These are phyloP conservation scores for Escovopsis sp. DNA, from an alignment of 2,329 filamentous ascomycete genomes.

Conservation along the genomic window DNA sequence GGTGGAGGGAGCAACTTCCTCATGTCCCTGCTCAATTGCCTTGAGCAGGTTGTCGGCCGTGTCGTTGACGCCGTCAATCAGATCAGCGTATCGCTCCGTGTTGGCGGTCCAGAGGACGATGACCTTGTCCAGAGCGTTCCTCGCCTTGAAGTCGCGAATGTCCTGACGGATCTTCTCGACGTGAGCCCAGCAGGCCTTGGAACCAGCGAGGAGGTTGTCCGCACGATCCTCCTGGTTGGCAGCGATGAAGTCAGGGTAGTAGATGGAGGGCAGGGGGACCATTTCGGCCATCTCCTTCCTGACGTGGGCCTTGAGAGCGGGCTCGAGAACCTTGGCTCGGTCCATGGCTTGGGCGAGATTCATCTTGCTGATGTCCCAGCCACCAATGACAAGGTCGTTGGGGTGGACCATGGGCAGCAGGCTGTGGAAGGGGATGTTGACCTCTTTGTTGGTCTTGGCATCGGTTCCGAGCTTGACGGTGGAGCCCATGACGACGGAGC, in stretches of 20 bases:
- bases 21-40: conserved; percentile 73
- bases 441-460: conserved; percentile 65
- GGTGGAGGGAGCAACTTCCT: conserved; percentile 87
- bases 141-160: conserved; percentile 84
- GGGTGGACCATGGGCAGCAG: conserved; percentile 94
- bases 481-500: conserved; percentile 91
- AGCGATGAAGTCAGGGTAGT: conserved; percentile 99
- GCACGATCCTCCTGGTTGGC: conserved; percentile 95
- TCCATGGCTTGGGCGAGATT: conserved; percentile 89
- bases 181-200: conserved; percentile 72
- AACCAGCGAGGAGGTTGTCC: conserved; percentile 74
- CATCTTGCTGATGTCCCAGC: conserved; percentile 93
- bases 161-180: conserved; percentile 88
- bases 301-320: conserved; percentile 78
- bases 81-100: conserved; percentile 89
- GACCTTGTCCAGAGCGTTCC: conserved; percentile 80
- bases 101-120: conserved; percentile 98
- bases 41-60: conserved; percentile 87
- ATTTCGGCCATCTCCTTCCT: conserved; percentile 86
- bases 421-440: conserved; percentile 93
- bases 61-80: conserved; percentile 83
- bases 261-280: conserved; percentile 84
- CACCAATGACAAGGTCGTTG: conserved; percentile 86
- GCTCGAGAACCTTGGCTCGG: conserved; percentile 85
- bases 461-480: conserved; percentile 94